Percentiles rank a stretch among this genome's conserved stretches.
These are phyloP conservation scores for Cyclostephanos invisitatus DNA, from an alignment of 108 stramenopile species.

Conservation along the genomic window DNA sequence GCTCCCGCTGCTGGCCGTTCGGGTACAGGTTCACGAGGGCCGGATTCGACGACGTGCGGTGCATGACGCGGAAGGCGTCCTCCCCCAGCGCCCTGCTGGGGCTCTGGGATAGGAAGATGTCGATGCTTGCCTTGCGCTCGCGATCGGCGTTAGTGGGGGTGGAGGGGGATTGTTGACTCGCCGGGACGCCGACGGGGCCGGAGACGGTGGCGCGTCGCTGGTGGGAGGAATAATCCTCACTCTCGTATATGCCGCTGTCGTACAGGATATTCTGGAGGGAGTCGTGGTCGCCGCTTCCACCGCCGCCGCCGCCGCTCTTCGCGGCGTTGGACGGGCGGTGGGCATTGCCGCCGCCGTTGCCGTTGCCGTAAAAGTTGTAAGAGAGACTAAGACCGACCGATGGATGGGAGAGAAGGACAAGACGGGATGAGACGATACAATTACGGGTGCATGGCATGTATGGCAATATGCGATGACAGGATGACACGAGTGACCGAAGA, in stretches of 20 bases:
- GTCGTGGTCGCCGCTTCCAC: slow-evolving; percentile 16
- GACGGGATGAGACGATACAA: neutral
- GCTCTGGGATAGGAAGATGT: slow-evolving; percentile 78
- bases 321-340: slow-evolving; percentile 11
- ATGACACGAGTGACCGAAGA: neutral
- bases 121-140: slow-evolving; percentile 65
- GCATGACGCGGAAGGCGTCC: slow-evolving; percentile 66
- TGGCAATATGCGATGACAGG: neutral
- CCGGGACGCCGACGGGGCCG: slow-evolving; percentile 2
- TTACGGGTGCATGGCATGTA: neutral
- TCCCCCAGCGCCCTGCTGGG: slow-evolving; percentile 80
- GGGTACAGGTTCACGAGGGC: slow-evolving; percentile 26
- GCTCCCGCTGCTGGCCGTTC: neutral
- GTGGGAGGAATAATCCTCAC: slow-evolving; percentile 7
- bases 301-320: slow-evolving; percentile 9
- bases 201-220: slow-evolving; percentile 4
- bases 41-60: slow-evolving; percentile 37
- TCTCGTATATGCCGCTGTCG: slow-evolving; percentile 44
- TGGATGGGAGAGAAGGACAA: neutral
- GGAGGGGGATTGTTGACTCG: neutral
- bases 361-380: slow-evolving; percentile 11
- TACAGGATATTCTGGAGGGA: slow-evolving; percentile 45
- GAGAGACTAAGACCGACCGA: slow-evolving; percentile 1
- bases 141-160: slow-evolving; percentile 24
- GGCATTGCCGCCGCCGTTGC: slow-evolving; percentile 10